phyloP scores from a whole-genome alignment of 2,329 filamentous ascomycete genomes.

The Reticulascus tulasneorum region DNA sequence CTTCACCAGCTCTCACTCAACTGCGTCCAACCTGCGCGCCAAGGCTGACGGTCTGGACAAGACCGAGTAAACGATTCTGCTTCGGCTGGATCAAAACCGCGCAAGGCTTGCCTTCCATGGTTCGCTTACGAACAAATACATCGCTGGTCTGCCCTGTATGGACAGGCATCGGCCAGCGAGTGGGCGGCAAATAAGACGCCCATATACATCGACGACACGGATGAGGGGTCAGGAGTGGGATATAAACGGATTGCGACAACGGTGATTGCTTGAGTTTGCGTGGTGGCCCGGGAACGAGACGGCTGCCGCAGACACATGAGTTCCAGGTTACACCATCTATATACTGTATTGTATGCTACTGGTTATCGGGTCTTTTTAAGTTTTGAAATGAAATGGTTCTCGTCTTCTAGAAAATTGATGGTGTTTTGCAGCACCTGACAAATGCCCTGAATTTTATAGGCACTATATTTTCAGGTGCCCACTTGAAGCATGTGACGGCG shows the following conservation, averaged over 20 bases:
- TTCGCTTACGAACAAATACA: constrained; percentile 7
- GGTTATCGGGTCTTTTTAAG: constrained; percentile 9
- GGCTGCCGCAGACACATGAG: constrained; percentile 6
- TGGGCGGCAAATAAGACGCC: constrained; percentile 8
- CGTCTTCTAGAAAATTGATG: too few species aligned
- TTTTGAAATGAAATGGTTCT: constrained; percentile 11
- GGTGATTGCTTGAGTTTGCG: constrained; percentile 12
- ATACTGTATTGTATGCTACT: constrained; percentile 11
- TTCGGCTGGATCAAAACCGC: background rate
- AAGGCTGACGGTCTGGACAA: constrained; percentile 78
- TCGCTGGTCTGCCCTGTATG: constrained; percentile 8
- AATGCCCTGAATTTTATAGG: too few species aligned
- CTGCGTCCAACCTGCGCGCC: constrained; percentile 81
- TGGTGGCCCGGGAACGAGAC: constrained; percentile 6
- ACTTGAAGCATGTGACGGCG: too few species aligned
- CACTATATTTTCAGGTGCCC: too few species aligned
- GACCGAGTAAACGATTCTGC: constrained; percentile 49
- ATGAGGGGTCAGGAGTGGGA: constrained; percentile 1
- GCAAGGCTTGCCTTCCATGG: constrained; percentile 9
- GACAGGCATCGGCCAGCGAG: constrained; percentile 8
- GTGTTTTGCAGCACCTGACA: too few species aligned
- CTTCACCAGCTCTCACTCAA: constrained; percentile 68
- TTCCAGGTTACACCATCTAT: constrained; percentile 13
- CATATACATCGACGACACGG: constrained; percentile 6
- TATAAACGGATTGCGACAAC: constrained; percentile 9